Base-by-base conservation (phyloP, 106 monocot genomes). In the Allium fistulosum region DNA sequence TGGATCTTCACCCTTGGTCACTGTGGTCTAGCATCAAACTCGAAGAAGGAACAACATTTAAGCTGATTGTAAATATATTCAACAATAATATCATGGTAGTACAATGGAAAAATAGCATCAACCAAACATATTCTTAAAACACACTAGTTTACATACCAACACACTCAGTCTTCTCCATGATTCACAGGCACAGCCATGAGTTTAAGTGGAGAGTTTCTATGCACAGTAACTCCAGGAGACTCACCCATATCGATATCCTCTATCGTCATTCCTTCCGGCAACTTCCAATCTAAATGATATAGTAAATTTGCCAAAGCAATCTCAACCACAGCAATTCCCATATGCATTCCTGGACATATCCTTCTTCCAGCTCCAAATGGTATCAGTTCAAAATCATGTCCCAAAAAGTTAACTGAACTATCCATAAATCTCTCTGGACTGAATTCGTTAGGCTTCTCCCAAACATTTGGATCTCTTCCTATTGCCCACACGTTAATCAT, bases 331-430 rank as follows among this genome's bases (percentile, higher is more conserved):
- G 61, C 59, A 10, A 61, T 6, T 7, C 60, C 59, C 5, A 71
- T 18, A 18, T 9, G 11, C 10, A 61, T 58, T 49, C 71, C 71
- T 8, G 71, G 61, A 26, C 71, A 71, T 50, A 60, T 61, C 26
- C 71, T 48, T 22, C 71, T 26, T 49, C 71, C 71, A 12, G 28
- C 71, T 11, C 71, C 71, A 51, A 61, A 71, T 11, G 71, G 71
- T 11, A 61, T 61, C 7, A 61, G 49, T 17, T 71, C 13, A 50
- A 71, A 71, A 4, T 17, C 17, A 17, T 18, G 18, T 4, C 15
- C 71, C 6, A 48, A 49, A 12, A 71, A 49, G 9, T 71, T 51
- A 8, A 46, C 10, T 7, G 11, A 46, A 9, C 10, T 16, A 11
- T 7, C 26, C 11, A 22, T 26, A 14, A 71, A 57, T 26, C 71